Evolutionary conservation across 176 grass and related monocot genomes (phyloP).

Genomic region (bread wheat (Triticum aestivum)): IWGSC_CS_RefSeq_v2.1 NC_057809.1:575332357-575332856

Average conservation of each 20-base stretch:
- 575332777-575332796: too few relatives aligned
- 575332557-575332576: constrained; percentile 8
- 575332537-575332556: neutral
- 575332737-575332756: neutral
- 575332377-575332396: neutral
- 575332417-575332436: constrained; percentile 37
- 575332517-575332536: constrained; percentile 11
- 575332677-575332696: neutral
- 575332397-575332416: constrained; percentile 30
- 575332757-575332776: neutral
- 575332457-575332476: neutral
- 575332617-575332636: neutral
- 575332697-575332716: neutral
- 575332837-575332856: too few relatives aligned
- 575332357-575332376: constrained; percentile 22
- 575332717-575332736: neutral
- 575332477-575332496: neutral
- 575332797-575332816: too few relatives aligned
- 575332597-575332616: neutral
- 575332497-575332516: neutral
- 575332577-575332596: neutral
- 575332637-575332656: neutral
- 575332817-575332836: too few relatives aligned
- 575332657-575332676: neutral
- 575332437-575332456: constrained; percentile 31